Evolutionary conservation across 2,329 filamentous ascomycete genomes (phyloP), one percentile per base, ranked within the genome.

Genomic region (Colletotrichum scovillei): DNA sequence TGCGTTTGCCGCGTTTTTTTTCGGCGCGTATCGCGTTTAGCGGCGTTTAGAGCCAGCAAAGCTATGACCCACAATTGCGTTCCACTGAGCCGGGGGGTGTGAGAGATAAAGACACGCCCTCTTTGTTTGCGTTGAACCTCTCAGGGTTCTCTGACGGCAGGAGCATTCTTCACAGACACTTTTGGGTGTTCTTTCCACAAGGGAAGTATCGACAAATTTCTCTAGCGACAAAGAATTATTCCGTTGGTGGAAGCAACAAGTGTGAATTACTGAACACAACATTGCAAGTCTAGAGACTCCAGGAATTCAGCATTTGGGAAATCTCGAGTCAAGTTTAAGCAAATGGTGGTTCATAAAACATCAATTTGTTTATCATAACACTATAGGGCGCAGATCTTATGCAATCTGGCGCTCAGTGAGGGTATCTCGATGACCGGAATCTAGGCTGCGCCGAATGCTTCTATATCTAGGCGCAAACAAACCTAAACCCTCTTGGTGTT

Each of bases 341-440:
- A 38, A 52, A 35, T n/a, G 46, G 26, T 35, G 26, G 28, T 53
- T 64, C 62, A 38, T 64, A 26, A 28, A 64, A 30, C 62, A 26
- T 64, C 46, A 64, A 14, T 65, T 72, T 73, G 67, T 63, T 73
- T 67, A 66, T 73, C 65, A 73, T 26, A 60, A 28, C 56, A 63
- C 16, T 65, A 35, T 52, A 19, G 28, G 24, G 32, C 63, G 19
- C 63, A 65, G 42, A 72, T 60, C 59, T 22, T 12, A 38, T 62
- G 60, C 42, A 32, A n/a, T 35, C 56, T 71, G 67, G 30, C 67
- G 46, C n/a, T 22, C 19, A 66, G 65, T 69, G 66, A 73, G 67
- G 71, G 71, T 73, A 73, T 73, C 56, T 59, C 56, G 26, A 52
- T 66, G 58, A 49, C 57, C 30, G 63, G 32, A 22, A 38, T 65